These are phyloP conservation scores for Xylaria bambusicola DNA, from an alignment of 495 filamentous ascomycete genomes.

Conservation along the genomic window DNA sequence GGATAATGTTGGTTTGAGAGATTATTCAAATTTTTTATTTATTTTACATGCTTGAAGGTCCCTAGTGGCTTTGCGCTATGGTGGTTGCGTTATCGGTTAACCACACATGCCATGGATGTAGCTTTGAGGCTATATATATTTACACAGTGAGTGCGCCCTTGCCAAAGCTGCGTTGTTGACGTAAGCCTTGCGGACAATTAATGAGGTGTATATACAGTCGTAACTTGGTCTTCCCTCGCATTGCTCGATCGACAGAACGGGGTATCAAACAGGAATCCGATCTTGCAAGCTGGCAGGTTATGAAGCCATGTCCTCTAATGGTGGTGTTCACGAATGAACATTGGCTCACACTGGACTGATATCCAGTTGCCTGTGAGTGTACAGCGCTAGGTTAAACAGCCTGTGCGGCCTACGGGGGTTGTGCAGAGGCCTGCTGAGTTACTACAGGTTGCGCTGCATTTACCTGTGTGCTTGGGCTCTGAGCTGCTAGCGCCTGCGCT, in stretches of 20 bases:
- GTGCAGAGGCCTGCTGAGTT: conserved; percentile 3
- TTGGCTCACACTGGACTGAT: background rate
- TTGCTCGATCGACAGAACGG: background rate
- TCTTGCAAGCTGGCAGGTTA: background rate
- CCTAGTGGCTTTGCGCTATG: background rate
- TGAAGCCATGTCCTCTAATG: background rate
- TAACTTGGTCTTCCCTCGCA: conserved; percentile 7
- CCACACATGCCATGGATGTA: background rate
- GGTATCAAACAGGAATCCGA: conserved; percentile 18
- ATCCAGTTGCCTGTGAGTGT: background rate
- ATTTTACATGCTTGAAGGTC: conserved; percentile 1
- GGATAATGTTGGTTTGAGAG: background rate
- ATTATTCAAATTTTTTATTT: conserved; percentile 4
- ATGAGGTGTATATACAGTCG: conserved; percentile 17
- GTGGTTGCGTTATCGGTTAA: background rate
- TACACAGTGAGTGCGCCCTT: conserved; percentile 13
- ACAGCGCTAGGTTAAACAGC: background rate
- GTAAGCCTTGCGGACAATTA: conserved; percentile 5
- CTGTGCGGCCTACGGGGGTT: conserved; percentile 9
- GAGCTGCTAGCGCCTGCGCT: conserved; percentile 24
- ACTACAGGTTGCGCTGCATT: conserved; percentile 10
- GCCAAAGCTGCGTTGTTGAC: background rate
- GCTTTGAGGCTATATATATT: conserved; percentile 17
- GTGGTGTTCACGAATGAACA: background rate
- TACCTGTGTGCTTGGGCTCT: conserved; percentile 14